Conservation (phyloP, 2,329 filamentous ascomycete species). For the Penicillium psychrosexuale region DNA sequence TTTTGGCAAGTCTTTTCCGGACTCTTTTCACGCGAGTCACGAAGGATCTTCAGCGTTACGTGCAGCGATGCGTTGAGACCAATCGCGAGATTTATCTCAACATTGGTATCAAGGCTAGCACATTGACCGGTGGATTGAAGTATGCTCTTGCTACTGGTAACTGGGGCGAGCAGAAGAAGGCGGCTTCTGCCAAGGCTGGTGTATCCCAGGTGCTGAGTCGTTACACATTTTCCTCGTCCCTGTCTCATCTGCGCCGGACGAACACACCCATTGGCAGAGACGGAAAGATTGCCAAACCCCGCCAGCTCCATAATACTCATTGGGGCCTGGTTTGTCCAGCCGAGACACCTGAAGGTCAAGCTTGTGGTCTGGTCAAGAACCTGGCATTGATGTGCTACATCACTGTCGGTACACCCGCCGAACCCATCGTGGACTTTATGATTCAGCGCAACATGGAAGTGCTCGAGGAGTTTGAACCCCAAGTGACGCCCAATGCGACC, state of each 20-base stretch:
- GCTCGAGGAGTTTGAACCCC: conserved; percentile 87
- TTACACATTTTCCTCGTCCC: conserved; percentile 93
- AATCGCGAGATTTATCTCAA: conserved; percentile 86
- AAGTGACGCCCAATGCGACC: conserved; percentile 83
- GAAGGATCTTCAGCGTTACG: conserved; percentile 83
- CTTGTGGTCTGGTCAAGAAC: conserved; percentile 97
- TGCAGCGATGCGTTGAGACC: conserved; percentile 87
- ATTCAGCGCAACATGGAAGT: conserved; percentile 93
- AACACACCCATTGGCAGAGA: conserved; percentile 98
- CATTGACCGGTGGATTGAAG: conserved; percentile 88
- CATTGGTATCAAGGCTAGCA: conserved; percentile 84
- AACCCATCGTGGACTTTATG: conserved; percentile 93
- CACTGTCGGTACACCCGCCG: conserved; percentile 86
- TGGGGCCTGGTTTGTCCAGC: conserved; percentile 97
- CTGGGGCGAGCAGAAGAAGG: conserved; percentile 99
- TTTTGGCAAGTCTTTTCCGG: conserved; percentile 95
- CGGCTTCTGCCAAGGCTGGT: conserved; percentile 88
- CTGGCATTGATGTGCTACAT: conserved; percentile 97
- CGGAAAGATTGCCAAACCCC: conserved; percentile 95
- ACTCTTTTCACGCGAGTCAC: conserved; percentile 87
- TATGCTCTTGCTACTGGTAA: conserved; percentile 97
- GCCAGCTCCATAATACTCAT: conserved; percentile 96
- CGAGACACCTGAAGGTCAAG: conserved; percentile 96
- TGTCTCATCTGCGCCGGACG: conserved; percentile 94
- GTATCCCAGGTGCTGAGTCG: conserved; percentile 97